Evolutionary conservation across 768 basidiomycete genomes (phyloP).

Genomic region (Tricholoma bakamatsutake): DNA sequence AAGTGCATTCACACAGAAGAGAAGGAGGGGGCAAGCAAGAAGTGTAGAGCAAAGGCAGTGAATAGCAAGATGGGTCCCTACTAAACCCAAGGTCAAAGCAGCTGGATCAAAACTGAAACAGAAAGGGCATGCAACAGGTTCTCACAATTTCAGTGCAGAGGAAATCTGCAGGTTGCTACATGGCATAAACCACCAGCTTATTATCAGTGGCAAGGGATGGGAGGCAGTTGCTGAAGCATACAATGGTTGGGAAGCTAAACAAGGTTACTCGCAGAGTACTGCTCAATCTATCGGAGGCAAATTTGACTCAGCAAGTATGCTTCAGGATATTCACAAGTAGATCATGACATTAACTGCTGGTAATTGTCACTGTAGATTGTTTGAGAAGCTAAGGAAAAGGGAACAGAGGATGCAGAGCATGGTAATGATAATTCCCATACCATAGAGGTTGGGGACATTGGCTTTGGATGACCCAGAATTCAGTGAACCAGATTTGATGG

Average conservation of each 20-base stretch:
- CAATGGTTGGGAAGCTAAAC: background rate
- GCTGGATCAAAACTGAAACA: too few relatives aligned
- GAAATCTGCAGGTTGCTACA: conserved; percentile 1
- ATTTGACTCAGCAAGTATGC: conserved; percentile 6
- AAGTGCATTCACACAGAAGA: too few relatives aligned
- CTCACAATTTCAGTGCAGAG: conserved; percentile 1
- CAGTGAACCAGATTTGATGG: too few relatives aligned
- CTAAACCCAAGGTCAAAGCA: too few relatives aligned
- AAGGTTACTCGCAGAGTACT: background rate
- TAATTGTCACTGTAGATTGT: too few relatives aligned
- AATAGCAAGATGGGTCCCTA: too few relatives aligned
- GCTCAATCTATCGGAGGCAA: conserved; percentile 1
- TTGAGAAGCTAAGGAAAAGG: too few relatives aligned
- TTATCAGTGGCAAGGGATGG: conserved; percentile 5
- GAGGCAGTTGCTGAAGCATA: conserved; percentile 1
- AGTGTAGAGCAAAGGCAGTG: background rate
- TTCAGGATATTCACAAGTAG: too few relatives aligned
- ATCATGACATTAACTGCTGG: too few relatives aligned
- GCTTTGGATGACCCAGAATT: background rate
- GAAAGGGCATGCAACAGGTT: too few relatives aligned
- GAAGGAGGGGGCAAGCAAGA: too few relatives aligned
- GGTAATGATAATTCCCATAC: background rate
- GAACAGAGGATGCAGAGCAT: background rate
- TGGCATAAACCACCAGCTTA: background rate
- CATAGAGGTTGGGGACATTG: background rate